Conservation (phyloP, 371 early-diverging fungal genomes). For the Blakeslea trispora region DNA sequence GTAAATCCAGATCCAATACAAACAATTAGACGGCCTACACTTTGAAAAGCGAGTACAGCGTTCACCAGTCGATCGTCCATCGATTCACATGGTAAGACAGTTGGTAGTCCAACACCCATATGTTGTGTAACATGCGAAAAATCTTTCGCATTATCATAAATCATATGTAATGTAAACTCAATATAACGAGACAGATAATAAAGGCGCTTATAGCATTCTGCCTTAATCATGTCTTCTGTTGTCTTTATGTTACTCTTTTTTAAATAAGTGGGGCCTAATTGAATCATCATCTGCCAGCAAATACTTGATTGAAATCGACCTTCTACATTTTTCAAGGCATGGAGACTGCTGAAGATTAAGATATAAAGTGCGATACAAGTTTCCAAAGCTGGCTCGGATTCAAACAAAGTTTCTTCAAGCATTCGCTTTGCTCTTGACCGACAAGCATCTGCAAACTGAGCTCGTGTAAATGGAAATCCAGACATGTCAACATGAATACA, state of each 20-base stretch:
- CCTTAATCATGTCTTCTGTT: slow-evolving; percentile 14
- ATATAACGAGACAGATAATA: slow-evolving; percentile 31
- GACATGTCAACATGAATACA: slow-evolving; percentile 27
- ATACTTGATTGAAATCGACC: slow-evolving; percentile 29
- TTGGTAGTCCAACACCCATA: slow-evolving; percentile 28
- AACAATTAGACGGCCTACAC: slow-evolving; percentile 16
- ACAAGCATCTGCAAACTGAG: slow-evolving; percentile 20
- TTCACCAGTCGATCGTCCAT: slow-evolving; percentile 3
- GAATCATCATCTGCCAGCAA: slow-evolving; percentile 39
- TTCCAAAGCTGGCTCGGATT: slow-evolving; percentile 23
- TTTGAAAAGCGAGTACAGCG: slow-evolving; percentile 10
- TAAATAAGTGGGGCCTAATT: slow-evolving; percentile 16
- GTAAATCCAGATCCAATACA: not conserved
- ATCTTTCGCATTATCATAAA: slow-evolving; percentile 22
- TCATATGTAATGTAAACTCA: slow-evolving; percentile 29
- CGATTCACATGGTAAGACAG: slow-evolving; percentile 22
- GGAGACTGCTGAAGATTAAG: slow-evolving; percentile 8
- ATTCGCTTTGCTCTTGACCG: slow-evolving; percentile 17
- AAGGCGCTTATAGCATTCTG: slow-evolving; percentile 35
- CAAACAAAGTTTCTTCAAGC: slow-evolving; percentile 33
- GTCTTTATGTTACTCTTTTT: not conserved
- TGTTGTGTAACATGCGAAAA: slow-evolving; percentile 17
- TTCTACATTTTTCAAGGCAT: slow-evolving; percentile 21
- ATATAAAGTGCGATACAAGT: slow-evolving; percentile 21
- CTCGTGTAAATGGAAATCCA: slow-evolving; percentile 13